phyloP scores from a whole-genome alignment of 345 rosid species.

The Camelina sativa region DNA sequence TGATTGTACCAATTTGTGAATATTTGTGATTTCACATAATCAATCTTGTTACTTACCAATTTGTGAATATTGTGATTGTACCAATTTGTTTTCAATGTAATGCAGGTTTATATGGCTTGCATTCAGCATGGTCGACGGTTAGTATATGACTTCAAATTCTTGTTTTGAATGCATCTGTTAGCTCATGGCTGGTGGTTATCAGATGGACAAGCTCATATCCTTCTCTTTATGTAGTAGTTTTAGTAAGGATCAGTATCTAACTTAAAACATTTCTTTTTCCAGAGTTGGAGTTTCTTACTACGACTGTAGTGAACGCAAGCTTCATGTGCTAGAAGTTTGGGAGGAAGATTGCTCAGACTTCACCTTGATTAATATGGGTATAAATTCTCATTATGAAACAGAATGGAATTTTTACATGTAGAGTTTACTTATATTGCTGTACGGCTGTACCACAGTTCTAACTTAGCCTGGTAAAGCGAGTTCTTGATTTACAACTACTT shows the following conservation, averaged over 20 bases:
- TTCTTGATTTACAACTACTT: constrained; percentile 23
- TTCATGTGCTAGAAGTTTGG: constrained; percentile 92
- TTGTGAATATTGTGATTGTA: neutral
- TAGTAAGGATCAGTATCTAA: constrained; percentile 15
- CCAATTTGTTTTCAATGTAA: constrained; percentile 33
- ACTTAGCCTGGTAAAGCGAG: neutral
- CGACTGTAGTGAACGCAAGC: constrained; percentile 79
- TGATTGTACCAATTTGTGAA: neutral
- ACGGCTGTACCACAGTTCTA: neutral
- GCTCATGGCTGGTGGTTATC: no score
- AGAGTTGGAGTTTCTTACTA: constrained; percentile 94
- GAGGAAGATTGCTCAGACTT: constrained; percentile 80
- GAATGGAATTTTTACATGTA: constrained; percentile 12
- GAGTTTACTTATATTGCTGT: constrained; percentile 1
- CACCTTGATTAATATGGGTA: constrained; percentile 83
- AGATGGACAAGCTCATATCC: constrained; percentile 3
- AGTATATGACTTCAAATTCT: constrained; percentile 41
- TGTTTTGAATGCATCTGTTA: neutral
- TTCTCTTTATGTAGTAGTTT: neutral
- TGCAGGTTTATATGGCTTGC: constrained; percentile 97
- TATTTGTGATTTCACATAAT: neutral
- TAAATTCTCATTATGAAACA: constrained; percentile 15
- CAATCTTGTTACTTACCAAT: neutral
- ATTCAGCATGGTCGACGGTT: constrained; percentile 77
- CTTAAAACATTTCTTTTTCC: constrained; percentile 24